phyloP scores from a whole-genome alignment of 1,284 basidiomycete species.

The Somion occarium region DNA sequence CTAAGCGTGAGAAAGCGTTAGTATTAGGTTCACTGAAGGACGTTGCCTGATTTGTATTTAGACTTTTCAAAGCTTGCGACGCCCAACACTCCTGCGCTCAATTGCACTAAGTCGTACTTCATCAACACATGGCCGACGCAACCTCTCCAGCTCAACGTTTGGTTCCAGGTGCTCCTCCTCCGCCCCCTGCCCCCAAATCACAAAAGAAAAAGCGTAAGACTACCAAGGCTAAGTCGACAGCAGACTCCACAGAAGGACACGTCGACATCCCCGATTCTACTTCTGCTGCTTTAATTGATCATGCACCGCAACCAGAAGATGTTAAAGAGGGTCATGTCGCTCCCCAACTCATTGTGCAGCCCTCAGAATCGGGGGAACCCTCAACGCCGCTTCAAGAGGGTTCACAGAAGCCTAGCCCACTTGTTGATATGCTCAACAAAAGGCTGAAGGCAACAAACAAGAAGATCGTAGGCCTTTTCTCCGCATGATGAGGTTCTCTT shows the following conservation, averaged over 20 bases:
- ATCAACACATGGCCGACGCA: constrained; percentile 39
- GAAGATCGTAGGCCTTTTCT: constrained; percentile 66
- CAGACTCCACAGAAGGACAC: constrained; percentile 14
- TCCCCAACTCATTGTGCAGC: constrained; percentile 40
- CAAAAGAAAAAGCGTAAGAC: constrained; percentile 69
- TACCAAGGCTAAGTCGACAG: constrained; percentile 19
- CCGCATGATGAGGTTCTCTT: constrained; percentile 1
- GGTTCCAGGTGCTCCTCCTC: constrained; percentile 71
- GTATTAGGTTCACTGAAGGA: not conserved
- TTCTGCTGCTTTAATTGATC: constrained; percentile 46
- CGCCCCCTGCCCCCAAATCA: constrained; percentile 49
- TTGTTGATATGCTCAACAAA: constrained; percentile 75
- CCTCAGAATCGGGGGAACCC: constrained; percentile 34
- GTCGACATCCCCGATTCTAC: constrained; percentile 39
- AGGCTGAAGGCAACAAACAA: constrained; percentile 71
- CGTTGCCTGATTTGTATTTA: too few species aligned
- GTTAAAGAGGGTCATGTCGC: constrained; percentile 43
- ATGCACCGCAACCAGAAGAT: constrained; percentile 43
- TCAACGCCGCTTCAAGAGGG: constrained; percentile 38
- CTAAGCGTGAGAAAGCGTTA: constrained; percentile 4
- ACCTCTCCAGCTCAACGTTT: constrained; percentile 41
- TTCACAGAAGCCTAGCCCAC: constrained; percentile 52
- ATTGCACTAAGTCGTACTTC: not conserved
- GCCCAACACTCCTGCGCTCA: too few species aligned
- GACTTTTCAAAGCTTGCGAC: too few species aligned